These are phyloP conservation scores for Mycothermus thermophilus DNA, from an alignment of 495 filamentous ascomycete genomes.

Conservation along the genomic window DNA sequence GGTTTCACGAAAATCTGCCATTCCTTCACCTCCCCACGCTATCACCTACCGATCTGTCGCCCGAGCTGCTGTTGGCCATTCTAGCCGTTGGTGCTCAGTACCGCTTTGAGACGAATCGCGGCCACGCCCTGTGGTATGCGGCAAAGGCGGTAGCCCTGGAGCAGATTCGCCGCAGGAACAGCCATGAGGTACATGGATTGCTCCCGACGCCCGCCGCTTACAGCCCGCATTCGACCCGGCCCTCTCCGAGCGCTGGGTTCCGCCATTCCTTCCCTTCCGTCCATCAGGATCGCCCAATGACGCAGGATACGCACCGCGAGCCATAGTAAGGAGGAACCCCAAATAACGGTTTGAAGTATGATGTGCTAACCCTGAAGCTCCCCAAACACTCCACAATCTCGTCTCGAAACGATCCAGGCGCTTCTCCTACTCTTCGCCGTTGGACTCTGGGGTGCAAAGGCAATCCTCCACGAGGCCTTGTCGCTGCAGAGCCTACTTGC, in stretches of 20 bases:
- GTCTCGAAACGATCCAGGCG: conserved; percentile 43
- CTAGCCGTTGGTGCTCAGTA: conserved; percentile 54
- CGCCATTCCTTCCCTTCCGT: conserved; percentile 38
- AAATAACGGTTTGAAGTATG: not conserved
- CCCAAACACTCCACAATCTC: conserved; percentile 38
- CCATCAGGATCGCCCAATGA: conserved; percentile 36
- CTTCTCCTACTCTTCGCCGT: conserved; percentile 42
- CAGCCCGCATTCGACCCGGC: conserved; percentile 37
- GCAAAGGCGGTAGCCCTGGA: conserved; percentile 40
- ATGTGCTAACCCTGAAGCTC: conserved; percentile 23
- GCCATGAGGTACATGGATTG: conserved; percentile 35
- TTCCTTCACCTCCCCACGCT: conserved; percentile 55
- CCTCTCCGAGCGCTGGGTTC: conserved; percentile 36
- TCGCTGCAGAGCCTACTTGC: conserved; percentile 40
- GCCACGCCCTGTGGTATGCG: conserved; percentile 58
- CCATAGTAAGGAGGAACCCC: conserved; percentile 31
- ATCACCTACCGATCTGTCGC: conserved; percentile 35
- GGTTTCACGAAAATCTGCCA: conserved; percentile 55
- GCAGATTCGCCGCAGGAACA: conserved; percentile 39
- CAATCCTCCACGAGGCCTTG: conserved; percentile 42
- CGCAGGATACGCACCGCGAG: conserved; percentile 38
- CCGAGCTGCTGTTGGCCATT: conserved; percentile 51
- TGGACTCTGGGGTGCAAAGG: conserved; percentile 42
- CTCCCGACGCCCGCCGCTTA: conserved; percentile 36
- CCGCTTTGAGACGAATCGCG: conserved; percentile 52